phyloP scores from a whole-genome alignment of 2,329 filamentous ascomycete species.

The Tothia fuscella region DNA sequence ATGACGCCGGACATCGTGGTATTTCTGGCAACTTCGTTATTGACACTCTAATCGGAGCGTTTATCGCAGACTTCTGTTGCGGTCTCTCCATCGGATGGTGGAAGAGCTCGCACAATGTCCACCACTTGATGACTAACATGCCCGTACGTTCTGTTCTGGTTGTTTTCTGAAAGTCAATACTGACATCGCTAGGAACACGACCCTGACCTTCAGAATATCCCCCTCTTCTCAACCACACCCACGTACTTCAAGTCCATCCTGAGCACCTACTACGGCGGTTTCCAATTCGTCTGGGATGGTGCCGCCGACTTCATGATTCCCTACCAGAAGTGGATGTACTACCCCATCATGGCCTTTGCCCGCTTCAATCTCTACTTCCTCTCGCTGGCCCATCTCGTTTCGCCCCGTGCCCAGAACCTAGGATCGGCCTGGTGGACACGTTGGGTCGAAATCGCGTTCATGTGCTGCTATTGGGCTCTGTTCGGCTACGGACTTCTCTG shows the following conservation, averaged over 20 bases:
- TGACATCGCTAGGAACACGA: conserved; percentile 23
- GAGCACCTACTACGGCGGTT: conserved; percentile 71
- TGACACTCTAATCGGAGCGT: conserved; percentile 50
- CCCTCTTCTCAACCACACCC: conserved; percentile 78
- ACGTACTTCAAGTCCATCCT: conserved; percentile 61
- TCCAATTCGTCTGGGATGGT: conserved; percentile 64
- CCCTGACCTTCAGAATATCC: conserved; percentile 48
- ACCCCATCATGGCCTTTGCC: conserved; percentile 66
- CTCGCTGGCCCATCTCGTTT: conserved; percentile 66
- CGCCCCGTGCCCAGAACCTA: conserved; percentile 57
- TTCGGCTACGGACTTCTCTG: conserved; percentile 78
- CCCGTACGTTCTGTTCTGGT: conserved; percentile 28
- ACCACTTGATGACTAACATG: conserved; percentile 54
- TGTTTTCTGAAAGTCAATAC: not conserved
- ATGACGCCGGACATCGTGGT: conserved; percentile 52
- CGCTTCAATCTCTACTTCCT: conserved; percentile 80
- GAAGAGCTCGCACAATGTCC: conserved; percentile 58
- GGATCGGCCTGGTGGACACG: conserved; percentile 75
- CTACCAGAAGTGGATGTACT: conserved; percentile 75
- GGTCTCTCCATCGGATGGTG: conserved; percentile 57
- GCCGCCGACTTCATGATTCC: conserved; percentile 57
- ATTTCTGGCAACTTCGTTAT: conserved; percentile 48
- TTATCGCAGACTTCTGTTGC: conserved; percentile 53
- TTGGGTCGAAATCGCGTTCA: conserved; percentile 65
- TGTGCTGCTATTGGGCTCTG: conserved; percentile 75